These are phyloP conservation scores for Pythium myriotylum DNA, from an alignment of 352 stramenopile species.

Conservation along the genomic window DNA sequence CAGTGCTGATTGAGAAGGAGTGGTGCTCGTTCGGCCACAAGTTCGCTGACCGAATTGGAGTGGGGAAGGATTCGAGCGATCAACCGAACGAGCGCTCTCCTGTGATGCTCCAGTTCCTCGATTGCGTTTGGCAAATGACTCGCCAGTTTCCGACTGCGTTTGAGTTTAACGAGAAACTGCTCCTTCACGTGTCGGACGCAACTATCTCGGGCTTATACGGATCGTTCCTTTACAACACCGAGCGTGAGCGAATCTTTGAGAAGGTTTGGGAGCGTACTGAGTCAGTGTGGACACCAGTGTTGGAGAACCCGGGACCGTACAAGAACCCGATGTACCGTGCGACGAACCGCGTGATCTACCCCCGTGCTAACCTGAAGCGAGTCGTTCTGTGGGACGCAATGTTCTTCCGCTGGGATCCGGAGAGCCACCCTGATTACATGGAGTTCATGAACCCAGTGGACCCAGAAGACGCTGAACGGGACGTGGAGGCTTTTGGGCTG, in stretches of 20 bases:
- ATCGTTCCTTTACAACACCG: slow-evolving; percentile 87
- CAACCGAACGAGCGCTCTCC: slow-evolving; percentile 83
- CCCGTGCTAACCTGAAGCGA: slow-evolving; percentile 84
- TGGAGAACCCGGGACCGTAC: slow-evolving; percentile 66
- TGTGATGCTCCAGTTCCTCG: slow-evolving; percentile 87
- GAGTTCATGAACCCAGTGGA: slow-evolving; percentile 77
- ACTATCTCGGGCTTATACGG: slow-evolving; percentile 80
- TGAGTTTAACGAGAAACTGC: slow-evolving; percentile 89
- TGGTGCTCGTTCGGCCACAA: slow-evolving; percentile 92
- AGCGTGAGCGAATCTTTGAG: slow-evolving; percentile 80
- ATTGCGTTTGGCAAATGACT: slow-evolving; percentile 89
- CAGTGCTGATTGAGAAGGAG: slow-evolving; percentile 84
- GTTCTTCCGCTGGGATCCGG: slow-evolving; percentile 86
- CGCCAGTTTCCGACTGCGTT: slow-evolving; percentile 88
- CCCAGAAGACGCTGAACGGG: slow-evolving; percentile 41
- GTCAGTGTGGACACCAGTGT: slow-evolving; percentile 80
- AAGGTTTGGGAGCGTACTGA: slow-evolving; percentile 88
- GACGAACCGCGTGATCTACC: slow-evolving; percentile 83
- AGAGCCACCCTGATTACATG: slow-evolving; percentile 87
- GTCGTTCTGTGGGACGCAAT: slow-evolving; percentile 87
- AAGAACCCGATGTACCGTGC: slow-evolving; percentile 78
- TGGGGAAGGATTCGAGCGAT: slow-evolving; percentile 79
- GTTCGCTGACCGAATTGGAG: slow-evolving; percentile 83
- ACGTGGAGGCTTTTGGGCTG: slow-evolving; percentile 19
- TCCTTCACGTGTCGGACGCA: slow-evolving; percentile 79